A percentile compares a stretch with the other conserved stretches of the same genome.
phyloP scores from a whole-genome alignment of 768 basidiomycete species.

The Phylloporus arenicola region DNA sequence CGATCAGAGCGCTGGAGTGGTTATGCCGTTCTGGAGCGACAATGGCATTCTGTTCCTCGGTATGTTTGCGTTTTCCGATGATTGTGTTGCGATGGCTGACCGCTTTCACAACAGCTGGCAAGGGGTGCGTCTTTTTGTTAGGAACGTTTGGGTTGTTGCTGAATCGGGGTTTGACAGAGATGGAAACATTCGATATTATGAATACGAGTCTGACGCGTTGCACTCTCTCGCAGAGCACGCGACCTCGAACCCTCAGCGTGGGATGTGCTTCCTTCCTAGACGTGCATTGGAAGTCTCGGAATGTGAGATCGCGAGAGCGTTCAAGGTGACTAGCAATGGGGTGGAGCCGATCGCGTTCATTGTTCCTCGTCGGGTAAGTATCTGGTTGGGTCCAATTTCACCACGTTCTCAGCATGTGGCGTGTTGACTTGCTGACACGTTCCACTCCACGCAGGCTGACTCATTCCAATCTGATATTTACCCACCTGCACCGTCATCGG shows the following conservation, averaged over 20 bases:
- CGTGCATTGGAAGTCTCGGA: constrained; percentile 84
- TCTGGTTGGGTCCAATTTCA: background rate
- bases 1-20: constrained; percentile 87
- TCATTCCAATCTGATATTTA: constrained; percentile 97
- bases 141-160: background rate
- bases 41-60: constrained; percentile 87
- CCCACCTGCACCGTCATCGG: constrained; percentile 81
- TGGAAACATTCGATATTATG: constrained; percentile 97
- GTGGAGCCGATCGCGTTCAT: constrained; percentile 94
- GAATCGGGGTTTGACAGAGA: constrained; percentile 49
- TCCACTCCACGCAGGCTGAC: constrained; percentile 54
- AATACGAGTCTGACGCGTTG: constrained; percentile 84
- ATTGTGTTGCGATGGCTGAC: constrained; percentile 2
- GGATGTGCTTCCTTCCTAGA: constrained; percentile 94
- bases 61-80: constrained; percentile 27
- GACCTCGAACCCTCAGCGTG: constrained; percentile 88
- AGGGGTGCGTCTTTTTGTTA: constrained; percentile 53
- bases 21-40: constrained; percentile 98
- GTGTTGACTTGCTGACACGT: background rate
- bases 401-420: background rate
- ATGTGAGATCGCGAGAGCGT: constrained; percentile 93
- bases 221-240: constrained; percentile 78
- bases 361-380: constrained; percentile 81
- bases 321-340: constrained; percentile 69
- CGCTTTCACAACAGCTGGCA: constrained; percentile 54